Conservation (phyloP, 768 basidiomycete species). For the Naganishia antarctica region DNA sequence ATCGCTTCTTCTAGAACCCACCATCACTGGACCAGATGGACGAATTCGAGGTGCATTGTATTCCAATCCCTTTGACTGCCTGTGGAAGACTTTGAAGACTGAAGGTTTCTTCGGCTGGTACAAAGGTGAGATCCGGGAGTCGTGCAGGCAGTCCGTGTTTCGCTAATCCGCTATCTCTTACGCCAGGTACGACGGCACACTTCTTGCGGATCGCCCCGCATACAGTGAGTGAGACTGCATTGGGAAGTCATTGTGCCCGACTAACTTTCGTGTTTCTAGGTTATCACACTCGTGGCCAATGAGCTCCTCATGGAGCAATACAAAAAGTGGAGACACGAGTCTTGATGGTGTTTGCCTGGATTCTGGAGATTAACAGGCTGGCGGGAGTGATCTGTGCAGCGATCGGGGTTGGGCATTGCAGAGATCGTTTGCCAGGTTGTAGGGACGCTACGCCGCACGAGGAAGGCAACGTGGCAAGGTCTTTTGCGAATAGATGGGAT, state of each 20-base stretch:
- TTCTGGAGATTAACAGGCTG: too few species aligned
- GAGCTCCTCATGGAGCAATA: conserved; percentile 49
- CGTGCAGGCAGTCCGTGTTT: not conserved
- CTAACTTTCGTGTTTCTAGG: conserved; percentile 51
- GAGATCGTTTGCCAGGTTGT: too few species aligned
- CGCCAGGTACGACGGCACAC: conserved; percentile 86
- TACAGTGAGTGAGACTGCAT: conserved; percentile 57
- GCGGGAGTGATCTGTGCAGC: too few species aligned
- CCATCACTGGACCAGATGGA: conserved; percentile 47
- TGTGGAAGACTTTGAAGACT: conserved; percentile 88
- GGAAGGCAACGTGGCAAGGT: too few species aligned
- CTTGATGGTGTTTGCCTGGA: too few species aligned
- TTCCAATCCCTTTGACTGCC: conserved; percentile 86
- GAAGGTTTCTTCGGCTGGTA: conserved; percentile 95
- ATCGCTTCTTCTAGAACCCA: conserved; percentile 38
- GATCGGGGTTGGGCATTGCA: too few species aligned
- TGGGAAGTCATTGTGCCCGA: not conserved
- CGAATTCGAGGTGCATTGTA: conserved; percentile 64
- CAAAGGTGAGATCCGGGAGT: conserved; percentile 66
- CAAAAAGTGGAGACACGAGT: conserved; percentile 26
- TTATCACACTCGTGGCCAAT: conserved; percentile 85
- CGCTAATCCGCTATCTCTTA: not conserved
- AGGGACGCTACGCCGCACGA: too few species aligned
- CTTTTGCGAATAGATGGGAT: too few species aligned
- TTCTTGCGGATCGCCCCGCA: conserved; percentile 88